Conservation (phyloP, 2,329 filamentous ascomycete species). For the Scedosporium apiospermum region DNA sequence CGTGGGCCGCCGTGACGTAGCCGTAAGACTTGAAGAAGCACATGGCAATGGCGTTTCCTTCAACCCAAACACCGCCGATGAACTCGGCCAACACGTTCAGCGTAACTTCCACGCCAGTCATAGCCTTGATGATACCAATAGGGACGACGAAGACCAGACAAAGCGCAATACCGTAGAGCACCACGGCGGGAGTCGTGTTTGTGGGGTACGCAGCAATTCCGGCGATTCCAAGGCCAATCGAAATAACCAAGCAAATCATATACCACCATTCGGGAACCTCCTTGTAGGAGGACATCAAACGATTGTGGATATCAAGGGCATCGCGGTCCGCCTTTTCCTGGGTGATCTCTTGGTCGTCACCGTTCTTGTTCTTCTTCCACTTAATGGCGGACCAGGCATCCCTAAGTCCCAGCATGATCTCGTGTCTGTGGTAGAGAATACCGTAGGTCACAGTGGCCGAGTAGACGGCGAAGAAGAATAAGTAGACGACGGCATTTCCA, state of each 20-base stretch:
- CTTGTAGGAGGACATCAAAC: slow-evolving; percentile 35
- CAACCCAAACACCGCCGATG: slow-evolving; percentile 31
- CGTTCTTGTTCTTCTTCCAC: slow-evolving; percentile 18
- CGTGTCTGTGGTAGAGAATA: slow-evolving; percentile 27
- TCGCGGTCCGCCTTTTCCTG: slow-evolving; percentile 13
- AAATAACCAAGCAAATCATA: slow-evolving; percentile 18
- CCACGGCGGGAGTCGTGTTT: slow-evolving; percentile 29
- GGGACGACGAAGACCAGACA: slow-evolving; percentile 33
- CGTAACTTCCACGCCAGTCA: slow-evolving; percentile 29
- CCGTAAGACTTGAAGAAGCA: slow-evolving; percentile 36
- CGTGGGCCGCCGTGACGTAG: slow-evolving; percentile 24
- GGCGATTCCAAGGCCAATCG: slow-evolving; percentile 23
- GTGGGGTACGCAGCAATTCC: slow-evolving; percentile 30
- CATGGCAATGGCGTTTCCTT: slow-evolving; percentile 35
- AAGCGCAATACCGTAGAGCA: slow-evolving; percentile 31
- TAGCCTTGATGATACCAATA: slow-evolving; percentile 32
- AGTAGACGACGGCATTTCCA: slow-evolving; percentile 23
- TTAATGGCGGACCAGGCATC: slow-evolving; percentile 15
- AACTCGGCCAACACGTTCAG: slow-evolving; percentile 39
- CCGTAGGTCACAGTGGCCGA: slow-evolving; percentile 28
- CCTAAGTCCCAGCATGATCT: slow-evolving; percentile 26
- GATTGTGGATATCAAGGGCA: slow-evolving; percentile 29
- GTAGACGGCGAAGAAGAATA: slow-evolving; percentile 32
- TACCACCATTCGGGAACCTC: slow-evolving; percentile 42
- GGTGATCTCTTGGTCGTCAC: background rate